phyloP scores from a whole-genome alignment of 2,329 filamentous ascomycete genomes.

The Phoma herbarum region DNA sequence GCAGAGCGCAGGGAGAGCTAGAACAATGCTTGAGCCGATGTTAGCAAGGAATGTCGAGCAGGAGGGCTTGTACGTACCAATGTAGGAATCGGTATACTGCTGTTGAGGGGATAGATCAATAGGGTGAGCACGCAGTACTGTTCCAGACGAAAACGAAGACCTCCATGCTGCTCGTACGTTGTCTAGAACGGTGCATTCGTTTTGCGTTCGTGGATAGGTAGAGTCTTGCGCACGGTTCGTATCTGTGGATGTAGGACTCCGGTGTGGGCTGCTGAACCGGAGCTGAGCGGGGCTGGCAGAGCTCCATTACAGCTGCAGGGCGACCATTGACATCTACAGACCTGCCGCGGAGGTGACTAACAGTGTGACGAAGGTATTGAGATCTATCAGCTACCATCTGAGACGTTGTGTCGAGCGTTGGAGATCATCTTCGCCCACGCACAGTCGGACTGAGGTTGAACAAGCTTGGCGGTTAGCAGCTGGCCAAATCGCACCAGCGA shows the following conservation, averaged over 20 bases:
- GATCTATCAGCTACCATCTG: not conserved
- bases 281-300: not conserved
- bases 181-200: no score
- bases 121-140: not conserved
- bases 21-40: not conserved
- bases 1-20: not conserved
- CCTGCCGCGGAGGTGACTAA: not conserved
- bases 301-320: not conserved
- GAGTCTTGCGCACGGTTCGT: not conserved
- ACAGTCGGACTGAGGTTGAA: conserved; percentile 36
- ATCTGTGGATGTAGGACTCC: not conserved
- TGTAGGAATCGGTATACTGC: not conserved
- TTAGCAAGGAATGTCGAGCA: not conserved
- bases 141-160: not conserved
- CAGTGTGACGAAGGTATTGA: not conserved
- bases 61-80: not conserved
- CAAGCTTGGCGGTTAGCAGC: conserved; percentile 42
- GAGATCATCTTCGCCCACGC: not conserved
- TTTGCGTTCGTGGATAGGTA: not conserved
- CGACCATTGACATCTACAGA: conserved; percentile 2
- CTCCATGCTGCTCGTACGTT: no score
- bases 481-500: conserved; percentile 35
- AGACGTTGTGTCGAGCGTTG: conserved; percentile 19
- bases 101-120: not conserved
- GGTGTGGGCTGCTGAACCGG: not conserved